Percentiles rank a stretch among this genome's conserved stretches.
Evolutionary conservation across 306 rosid genomes (phyloP).

Genomic region (Acmispon strigosus): DNA sequence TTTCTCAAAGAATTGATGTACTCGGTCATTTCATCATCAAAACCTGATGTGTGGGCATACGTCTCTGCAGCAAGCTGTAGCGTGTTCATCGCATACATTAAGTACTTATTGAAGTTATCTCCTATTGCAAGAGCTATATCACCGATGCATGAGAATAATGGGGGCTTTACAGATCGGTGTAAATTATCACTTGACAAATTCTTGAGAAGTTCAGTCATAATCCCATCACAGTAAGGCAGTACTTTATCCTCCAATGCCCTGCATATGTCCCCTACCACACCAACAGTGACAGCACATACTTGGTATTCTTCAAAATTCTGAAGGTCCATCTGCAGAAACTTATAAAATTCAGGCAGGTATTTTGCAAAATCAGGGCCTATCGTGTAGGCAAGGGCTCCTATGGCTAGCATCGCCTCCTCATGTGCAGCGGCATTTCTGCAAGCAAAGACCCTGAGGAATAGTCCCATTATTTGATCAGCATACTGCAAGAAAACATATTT

Average conservation of each 20-base stretch:
- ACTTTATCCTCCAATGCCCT: conserved; percentile 84
- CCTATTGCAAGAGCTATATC: conserved; percentile 88
- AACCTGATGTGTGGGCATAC: conserved; percentile 60
- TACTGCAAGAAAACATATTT: conserved; percentile 65
- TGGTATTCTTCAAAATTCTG: conserved; percentile 95
- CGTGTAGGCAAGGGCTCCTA: conserved; percentile 84
- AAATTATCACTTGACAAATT: conserved; percentile 81
- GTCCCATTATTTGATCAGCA: conserved; percentile 82
- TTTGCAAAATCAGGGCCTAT: conserved; percentile 74
- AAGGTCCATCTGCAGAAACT: conserved; percentile 76
- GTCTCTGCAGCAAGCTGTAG: conserved; percentile 82
- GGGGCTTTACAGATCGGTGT: conserved; percentile 90
- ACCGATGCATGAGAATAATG: conserved; percentile 84
- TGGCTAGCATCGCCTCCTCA: conserved; percentile 96
- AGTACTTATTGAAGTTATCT: conserved; percentile 74
- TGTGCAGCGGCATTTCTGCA: conserved; percentile 87
- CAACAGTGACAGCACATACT: conserved; percentile 88
- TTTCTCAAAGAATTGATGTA: conserved; percentile 82
- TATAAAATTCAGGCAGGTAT: conserved; percentile 73
- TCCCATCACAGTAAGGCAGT: conserved; percentile 87
- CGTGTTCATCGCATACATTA: conserved; percentile 87
- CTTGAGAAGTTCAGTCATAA: conserved; percentile 84
- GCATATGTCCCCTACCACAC: conserved; percentile 93
- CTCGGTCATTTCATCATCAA: conserved; percentile 79
- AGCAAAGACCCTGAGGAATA: conserved; percentile 77